phyloP scores from a whole-genome alignment of 1,284 basidiomycete genomes.

The Malassezia sp. region DNA sequence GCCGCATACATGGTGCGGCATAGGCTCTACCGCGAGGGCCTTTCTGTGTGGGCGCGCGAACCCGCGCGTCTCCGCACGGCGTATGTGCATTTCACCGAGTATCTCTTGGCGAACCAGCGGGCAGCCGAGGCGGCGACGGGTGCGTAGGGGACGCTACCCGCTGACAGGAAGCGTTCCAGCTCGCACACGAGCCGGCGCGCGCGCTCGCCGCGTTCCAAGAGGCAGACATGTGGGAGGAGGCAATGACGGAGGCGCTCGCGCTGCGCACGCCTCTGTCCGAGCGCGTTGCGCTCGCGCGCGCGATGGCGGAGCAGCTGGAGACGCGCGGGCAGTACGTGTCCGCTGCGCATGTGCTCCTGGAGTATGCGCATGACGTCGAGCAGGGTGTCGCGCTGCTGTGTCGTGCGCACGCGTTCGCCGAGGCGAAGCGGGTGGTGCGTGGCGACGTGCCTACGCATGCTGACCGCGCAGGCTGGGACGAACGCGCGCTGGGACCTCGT shows the following conservation, averaged over 20 bases:
- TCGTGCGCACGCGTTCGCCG: conserved; percentile 68
- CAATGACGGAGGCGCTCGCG: conserved; percentile 24
- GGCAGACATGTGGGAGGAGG: conserved; percentile 32
- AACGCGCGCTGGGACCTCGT: conserved; percentile 57
- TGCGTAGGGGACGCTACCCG: too few species aligned
- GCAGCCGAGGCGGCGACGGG: conserved; percentile 66
- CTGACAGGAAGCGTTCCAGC: conserved; percentile 27
- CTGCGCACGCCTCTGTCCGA: conserved; percentile 38
- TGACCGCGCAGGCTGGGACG: too few species aligned
- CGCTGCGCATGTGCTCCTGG: conserved; percentile 70
- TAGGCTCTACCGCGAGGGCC: conserved; percentile 53
- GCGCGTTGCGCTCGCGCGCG: conserved; percentile 49
- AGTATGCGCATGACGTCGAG: conserved; percentile 71
- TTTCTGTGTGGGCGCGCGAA: conserved; percentile 19
- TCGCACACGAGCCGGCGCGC: conserved; percentile 21
- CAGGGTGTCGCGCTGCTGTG: conserved; percentile 65
- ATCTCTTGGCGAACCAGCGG: conserved; percentile 72
- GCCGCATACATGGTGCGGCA: conserved; percentile 68
- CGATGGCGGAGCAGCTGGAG: conserved; percentile 52
- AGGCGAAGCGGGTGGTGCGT: conserved; percentile 76
- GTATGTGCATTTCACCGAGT: conserved; percentile 66
- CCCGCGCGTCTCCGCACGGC: conserved; percentile 15
- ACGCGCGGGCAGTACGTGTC: conserved; percentile 69
- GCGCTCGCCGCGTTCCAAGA: conserved; percentile 31
- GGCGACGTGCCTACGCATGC: too few species aligned